Percentiles rank a stretch among this genome's conserved stretches.
These are phyloP conservation scores for Leishmania aethiopica DNA, from an alignment of 208 protist species.

Conservation along the genomic window DNA sequence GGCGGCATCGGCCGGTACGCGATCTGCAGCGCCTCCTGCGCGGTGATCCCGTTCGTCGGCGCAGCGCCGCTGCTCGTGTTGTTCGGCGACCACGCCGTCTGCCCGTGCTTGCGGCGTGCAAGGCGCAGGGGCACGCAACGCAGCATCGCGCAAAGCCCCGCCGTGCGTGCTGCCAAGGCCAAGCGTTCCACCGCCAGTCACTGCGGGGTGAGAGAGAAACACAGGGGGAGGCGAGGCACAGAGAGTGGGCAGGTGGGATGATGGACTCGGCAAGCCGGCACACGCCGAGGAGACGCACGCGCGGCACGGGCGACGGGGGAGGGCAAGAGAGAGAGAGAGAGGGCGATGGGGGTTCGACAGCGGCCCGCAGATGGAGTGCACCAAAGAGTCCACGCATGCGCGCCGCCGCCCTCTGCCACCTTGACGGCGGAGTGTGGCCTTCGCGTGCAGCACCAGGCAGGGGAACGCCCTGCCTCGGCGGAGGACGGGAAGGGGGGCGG, in stretches of 20 bases:
- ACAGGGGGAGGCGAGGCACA: not conserved
- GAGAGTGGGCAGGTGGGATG: not conserved
- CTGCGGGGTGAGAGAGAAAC: not conserved
- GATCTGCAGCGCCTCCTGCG: constrained; percentile 79
- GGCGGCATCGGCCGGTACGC: constrained; percentile 85
- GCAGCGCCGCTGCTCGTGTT: constrained; percentile 60
- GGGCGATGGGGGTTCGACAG: not conserved
- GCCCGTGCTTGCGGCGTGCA: constrained; percentile 63
- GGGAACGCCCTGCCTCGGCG: not conserved
- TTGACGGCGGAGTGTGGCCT: not conserved
- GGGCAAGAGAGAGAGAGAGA: not conserved
- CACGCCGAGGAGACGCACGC: not conserved
- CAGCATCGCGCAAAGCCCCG: constrained; percentile 29
- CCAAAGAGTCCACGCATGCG: not conserved
- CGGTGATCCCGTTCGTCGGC: constrained; percentile 71
- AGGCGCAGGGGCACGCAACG: constrained; percentile 13
- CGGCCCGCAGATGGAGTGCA: not conserved
- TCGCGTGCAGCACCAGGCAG: not conserved
- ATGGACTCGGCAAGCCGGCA: not conserved
- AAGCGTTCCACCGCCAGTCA: not conserved
- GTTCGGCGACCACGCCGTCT: constrained; percentile 81
- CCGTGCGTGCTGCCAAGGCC: not conserved
- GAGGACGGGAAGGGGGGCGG: not conserved
- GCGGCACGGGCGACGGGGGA: not conserved
- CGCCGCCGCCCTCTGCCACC: not conserved